Evolutionary conservation across 306 rosid species (phyloP).

Genomic region (Prinsepia uniflora): DNA sequence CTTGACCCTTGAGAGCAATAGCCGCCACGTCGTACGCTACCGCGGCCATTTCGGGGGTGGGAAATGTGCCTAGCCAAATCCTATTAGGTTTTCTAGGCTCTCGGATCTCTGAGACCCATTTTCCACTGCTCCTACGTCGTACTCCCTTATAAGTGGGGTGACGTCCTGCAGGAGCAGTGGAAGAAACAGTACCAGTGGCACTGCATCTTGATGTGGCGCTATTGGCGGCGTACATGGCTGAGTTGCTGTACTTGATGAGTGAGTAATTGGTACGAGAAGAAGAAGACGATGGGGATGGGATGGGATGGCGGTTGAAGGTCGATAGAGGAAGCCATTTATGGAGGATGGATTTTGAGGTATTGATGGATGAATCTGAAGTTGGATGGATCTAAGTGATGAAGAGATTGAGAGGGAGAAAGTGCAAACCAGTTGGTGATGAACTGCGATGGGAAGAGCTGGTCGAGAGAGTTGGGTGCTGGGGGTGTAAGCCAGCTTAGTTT

Average conservation of each 20-base stretch:
- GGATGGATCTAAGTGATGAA: background rate
- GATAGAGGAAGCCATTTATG: conserved; percentile 42
- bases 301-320: conserved; percentile 15
- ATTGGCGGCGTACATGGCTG: conserved; percentile 31
- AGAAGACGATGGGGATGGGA: too few relatives aligned
- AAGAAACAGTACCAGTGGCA: background rate
- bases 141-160: conserved; percentile 45
- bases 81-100: conserved; percentile 45
- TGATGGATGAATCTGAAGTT: background rate
- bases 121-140: conserved; percentile 48
- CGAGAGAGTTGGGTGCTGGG: conserved; percentile 29
- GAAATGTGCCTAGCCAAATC: conserved; percentile 90
- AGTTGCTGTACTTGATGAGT: background rate
- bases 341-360: background rate
- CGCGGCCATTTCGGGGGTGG: conserved; percentile 92
- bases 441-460: conserved; percentile 22
- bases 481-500: conserved; percentile 44
- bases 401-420: conserved; percentile 22
- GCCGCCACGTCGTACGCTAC: conserved; percentile 92
- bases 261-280: too few relatives aligned
- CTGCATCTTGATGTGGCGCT: conserved; percentile 6
- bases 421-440: conserved; percentile 56
- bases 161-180: conserved; percentile 17
- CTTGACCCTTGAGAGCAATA: conserved; percentile 72
- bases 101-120: conserved; percentile 59